Evolutionary conservation across 352 stramenopile species (phyloP).

Genomic region (Pythium rhizo-oryzae): DNA sequence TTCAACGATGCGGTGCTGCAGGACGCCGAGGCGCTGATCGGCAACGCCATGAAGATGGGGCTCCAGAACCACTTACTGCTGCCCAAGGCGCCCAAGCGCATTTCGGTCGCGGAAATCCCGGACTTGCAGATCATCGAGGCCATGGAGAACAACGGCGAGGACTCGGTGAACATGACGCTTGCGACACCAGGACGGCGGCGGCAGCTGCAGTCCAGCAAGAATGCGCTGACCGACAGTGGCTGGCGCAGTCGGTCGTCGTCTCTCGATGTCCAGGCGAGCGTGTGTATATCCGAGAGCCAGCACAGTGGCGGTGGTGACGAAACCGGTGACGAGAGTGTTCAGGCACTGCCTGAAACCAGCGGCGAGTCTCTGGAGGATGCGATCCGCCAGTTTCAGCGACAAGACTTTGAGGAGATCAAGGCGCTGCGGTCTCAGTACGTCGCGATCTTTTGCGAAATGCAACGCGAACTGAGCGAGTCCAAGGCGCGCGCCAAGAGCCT

Average conservation of each 20-base stretch:
- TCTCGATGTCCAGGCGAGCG: slow-evolving; percentile 15
- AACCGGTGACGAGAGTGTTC: not conserved
- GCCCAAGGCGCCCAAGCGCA: slow-evolving; percentile 49
- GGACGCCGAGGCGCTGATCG: slow-evolving; percentile 73
- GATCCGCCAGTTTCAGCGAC: slow-evolving; percentile 46
- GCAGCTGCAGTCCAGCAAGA: slow-evolving; percentile 9
- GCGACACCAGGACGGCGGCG: not conserved
- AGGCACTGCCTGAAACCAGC: not conserved
- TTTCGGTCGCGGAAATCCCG: slow-evolving; percentile 69
- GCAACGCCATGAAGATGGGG: slow-evolving; percentile 71
- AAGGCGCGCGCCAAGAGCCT: slow-evolving; percentile 56
- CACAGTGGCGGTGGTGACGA: slow-evolving; percentile 9
- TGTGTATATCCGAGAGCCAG: slow-evolving; percentile 3
- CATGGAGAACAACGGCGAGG: slow-evolving; percentile 29
- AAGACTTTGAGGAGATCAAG: slow-evolving; percentile 31
- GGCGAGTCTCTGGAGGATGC: slow-evolving; percentile 48
- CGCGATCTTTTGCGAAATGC: slow-evolving; percentile 66
- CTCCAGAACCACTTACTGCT: slow-evolving; percentile 59
- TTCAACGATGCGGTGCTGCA: slow-evolving; percentile 59
- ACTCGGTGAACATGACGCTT: not conserved
- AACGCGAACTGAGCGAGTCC: slow-evolving; percentile 58
- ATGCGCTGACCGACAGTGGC: not conserved
- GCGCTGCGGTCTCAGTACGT: slow-evolving; percentile 59
- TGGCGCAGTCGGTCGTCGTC: slow-evolving; percentile 22
- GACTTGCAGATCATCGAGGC: slow-evolving; percentile 71